A percentile compares a stretch with the other conserved stretches of the same genome.
phyloP scores from a whole-genome alignment of 352 stramenopile genomes.

The Phytophthora niederhauseri region DNA sequence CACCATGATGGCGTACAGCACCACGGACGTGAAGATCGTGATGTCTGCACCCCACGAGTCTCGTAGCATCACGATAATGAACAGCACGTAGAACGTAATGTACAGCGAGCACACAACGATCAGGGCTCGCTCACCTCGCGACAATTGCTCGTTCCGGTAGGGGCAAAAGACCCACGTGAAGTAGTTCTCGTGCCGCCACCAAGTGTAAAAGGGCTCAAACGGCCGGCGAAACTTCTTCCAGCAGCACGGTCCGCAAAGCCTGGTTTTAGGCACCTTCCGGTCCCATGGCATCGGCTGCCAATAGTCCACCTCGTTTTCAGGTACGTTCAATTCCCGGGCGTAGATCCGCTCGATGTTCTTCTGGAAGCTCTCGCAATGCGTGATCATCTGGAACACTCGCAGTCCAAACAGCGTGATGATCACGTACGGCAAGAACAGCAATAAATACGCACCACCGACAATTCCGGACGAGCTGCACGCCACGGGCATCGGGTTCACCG shows the following conservation, averaged over 20 bases:
- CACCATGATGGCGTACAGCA: slow-evolving; percentile 59
- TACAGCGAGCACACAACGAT: slow-evolving; percentile 78
- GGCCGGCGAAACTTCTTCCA: slow-evolving; percentile 69
- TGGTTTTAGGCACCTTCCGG: slow-evolving; percentile 72
- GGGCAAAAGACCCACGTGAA: slow-evolving; percentile 80
- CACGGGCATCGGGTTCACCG: slow-evolving; percentile 72
- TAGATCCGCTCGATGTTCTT: slow-evolving; percentile 70
- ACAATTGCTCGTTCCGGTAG: slow-evolving; percentile 69
- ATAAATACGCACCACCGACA: slow-evolving; percentile 49
- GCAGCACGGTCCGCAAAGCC: slow-evolving; percentile 64
- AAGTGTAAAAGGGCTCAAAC: slow-evolving; percentile 76
- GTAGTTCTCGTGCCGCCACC: slow-evolving; percentile 83
- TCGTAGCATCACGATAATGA: slow-evolving; percentile 70
- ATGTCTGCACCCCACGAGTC: slow-evolving; percentile 44
- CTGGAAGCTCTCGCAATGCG: slow-evolving; percentile 63
- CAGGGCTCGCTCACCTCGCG: slow-evolving; percentile 56
- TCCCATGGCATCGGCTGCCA: slow-evolving; percentile 79
- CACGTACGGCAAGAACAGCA: slow-evolving; percentile 70
- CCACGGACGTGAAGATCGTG: slow-evolving; percentile 46
- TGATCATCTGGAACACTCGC: slow-evolving; percentile 68
- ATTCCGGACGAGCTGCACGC: slow-evolving; percentile 52
- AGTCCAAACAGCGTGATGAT: slow-evolving; percentile 57
- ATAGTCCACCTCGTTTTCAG: slow-evolving; percentile 73
- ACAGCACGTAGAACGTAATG: slow-evolving; percentile 79
- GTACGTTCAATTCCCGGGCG: slow-evolving; percentile 49